Conservation (phyloP, 2,329 filamentous ascomycete genomes). For the Xenoacremonium recifei region DNA sequence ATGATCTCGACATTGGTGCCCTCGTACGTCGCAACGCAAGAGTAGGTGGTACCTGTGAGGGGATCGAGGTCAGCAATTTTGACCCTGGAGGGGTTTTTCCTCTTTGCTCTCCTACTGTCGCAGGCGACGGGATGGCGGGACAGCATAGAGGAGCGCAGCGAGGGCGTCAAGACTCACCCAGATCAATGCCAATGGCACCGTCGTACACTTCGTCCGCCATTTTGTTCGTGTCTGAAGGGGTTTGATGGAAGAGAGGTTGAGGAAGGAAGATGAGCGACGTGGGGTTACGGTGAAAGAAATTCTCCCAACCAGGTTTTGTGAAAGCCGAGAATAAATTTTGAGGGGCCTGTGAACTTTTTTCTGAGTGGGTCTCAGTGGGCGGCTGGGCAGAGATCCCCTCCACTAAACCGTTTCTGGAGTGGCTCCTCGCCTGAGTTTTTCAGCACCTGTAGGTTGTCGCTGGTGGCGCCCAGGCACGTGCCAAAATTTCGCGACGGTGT, state of each 20-base stretch:
- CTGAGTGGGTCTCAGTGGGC: slow-evolving; percentile 22
- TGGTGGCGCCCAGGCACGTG: too few species aligned
- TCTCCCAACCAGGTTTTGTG: slow-evolving; percentile 34
- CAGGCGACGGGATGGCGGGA: not conserved
- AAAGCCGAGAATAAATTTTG: slow-evolving; percentile 31
- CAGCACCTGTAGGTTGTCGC: slow-evolving; percentile 17
- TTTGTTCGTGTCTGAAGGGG: slow-evolving; percentile 41
- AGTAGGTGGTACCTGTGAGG: slow-evolving; percentile 93
- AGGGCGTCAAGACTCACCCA: slow-evolving; percentile 64
- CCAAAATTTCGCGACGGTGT: too few species aligned
- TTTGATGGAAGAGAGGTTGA: slow-evolving; percentile 27
- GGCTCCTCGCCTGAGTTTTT: slow-evolving; percentile 29
- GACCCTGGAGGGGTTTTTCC: not conserved
- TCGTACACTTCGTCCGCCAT: slow-evolving; percentile 99
- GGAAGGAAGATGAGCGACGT: slow-evolving; percentile 29
- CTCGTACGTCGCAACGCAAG: slow-evolving; percentile 99
- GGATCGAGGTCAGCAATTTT: slow-evolving; percentile 11
- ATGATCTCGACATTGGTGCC: slow-evolving; percentile 96
- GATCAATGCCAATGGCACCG: slow-evolving; percentile 99
- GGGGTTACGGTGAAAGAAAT: slow-evolving; percentile 39
- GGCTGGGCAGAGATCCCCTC: slow-evolving; percentile 23
- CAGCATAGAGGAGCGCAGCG: slow-evolving; percentile 1
- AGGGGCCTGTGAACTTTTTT: slow-evolving; percentile 34
- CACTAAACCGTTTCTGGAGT: slow-evolving; percentile 20
- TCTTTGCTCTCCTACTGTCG: slow-evolving; percentile 1